Evolutionary conservation across 768 basidiomycete genomes (phyloP), one percentile per base, ranked within the genome.

Genomic region (Psilocybe azurescens): DNA sequence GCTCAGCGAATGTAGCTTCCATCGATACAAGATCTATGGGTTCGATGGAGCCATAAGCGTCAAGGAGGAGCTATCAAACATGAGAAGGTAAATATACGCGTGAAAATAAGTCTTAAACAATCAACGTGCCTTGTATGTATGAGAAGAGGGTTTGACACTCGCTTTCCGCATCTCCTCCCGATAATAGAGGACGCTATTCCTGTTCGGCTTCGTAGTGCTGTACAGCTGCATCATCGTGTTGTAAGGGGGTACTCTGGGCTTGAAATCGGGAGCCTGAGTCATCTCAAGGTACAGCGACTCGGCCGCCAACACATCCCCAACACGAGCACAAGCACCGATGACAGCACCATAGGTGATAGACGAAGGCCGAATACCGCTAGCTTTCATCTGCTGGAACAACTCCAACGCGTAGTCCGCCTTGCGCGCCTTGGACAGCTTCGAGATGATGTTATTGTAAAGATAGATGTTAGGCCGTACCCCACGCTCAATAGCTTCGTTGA

Each of bases 181-280:
- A 73, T 89, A 99, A 67, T 84, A 80, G 29, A 98, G 75, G 16
- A 90, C 92, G 51, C 88, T 84, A 29, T 83, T 83, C 56, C 95
- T 86, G 64, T 93, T 89, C 1, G 95, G 97, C 73, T 91, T 93
- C n/a, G 91, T 95, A 58, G 89, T 87, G 53, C 91, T 89, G 77
- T 94, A 95, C 68, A 97, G 81, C 74, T 99, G 97, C 86, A 99
- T 98, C 95, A 99, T 97, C 36, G 91, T 95, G 78, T 99, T 99
- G 83, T 89, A 99, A 0, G 97, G 97, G 18, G 97, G 97, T 1
- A 97, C 89, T 6, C 95, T 83, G 8, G 96, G 90, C 76, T 83
- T 90, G 82, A 95, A 98, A 67, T 89, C 90, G 38, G 75, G 79
- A 61, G 86, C 81, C 48, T 74, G 65, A 0, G 80, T 73, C 97